Base-by-base conservation (phyloP, 2,329 filamentous ascomycete species). In the Xylaria sp. region DNA sequence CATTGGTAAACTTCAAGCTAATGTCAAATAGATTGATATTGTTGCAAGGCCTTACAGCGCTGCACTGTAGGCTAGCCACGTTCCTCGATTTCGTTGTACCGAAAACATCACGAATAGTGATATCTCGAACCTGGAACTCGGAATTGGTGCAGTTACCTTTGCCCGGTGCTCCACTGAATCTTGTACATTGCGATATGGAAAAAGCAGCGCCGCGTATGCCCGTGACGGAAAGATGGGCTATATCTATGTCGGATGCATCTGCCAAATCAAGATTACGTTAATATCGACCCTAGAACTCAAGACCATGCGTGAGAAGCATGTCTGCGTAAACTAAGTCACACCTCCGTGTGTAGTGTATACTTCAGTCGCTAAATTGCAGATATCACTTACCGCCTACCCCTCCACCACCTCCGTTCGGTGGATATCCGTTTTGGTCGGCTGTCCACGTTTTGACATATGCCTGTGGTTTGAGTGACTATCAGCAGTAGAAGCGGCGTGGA, bases 391-490 rank as follows among this genome's bases (percentile, higher is more conserved):
- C 75, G 6, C 78, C 78, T 0, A 75, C 62, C 1, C 78, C 78
- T 1, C 77, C 78, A 3, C 78, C 78, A 1, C 77, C 78, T 11
- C 78, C 77, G 43, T 81, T 80, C 0, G 77, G 78, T 1, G 76
- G 75, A 44, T 74, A 76, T 7, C 76, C 72, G 7, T 70, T 70
- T 22, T 69, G 71, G 7, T 76, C 71, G 19, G 72, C 75, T 0
- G 77, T 79, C 77, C 78, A 80, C 0, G 76, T 80, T 62, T 81
- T 80, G 54, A 79, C 63, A 56, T 77, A 78, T 6, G 61, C 56
- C 61, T 62, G 6, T 38, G 9, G 18, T 5, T 26, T 7, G 38
- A 26, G 13, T 9, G 8, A 4, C 13, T 24, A 16, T 34, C 24
- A 21, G 16, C n/a, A 1, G 11, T 24, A 43, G 11, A n/a, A 2